Conservation (phyloP, 1,284 basidiomycete genomes). For the Pseudozyma sp. region DNA sequence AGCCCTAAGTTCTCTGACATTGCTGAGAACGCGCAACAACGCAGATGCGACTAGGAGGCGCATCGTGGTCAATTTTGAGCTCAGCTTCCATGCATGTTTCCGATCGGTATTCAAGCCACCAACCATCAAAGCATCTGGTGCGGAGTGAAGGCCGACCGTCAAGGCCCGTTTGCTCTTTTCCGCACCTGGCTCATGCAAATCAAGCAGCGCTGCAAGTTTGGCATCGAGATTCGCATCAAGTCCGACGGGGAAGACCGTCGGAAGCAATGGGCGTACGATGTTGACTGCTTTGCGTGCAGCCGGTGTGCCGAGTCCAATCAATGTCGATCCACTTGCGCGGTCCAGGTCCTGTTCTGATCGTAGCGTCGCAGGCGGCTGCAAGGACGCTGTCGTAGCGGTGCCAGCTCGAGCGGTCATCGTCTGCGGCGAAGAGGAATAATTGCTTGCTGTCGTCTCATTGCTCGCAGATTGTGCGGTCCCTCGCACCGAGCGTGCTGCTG, state of each 20-base stretch:
- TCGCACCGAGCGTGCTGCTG: conserved; percentile 45
- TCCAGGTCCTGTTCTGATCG: conserved; percentile 20
- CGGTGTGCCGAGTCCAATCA: conserved; percentile 23
- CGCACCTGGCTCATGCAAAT: conserved; percentile 15
- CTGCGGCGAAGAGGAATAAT: neutral
- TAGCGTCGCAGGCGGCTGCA: conserved; percentile 13
- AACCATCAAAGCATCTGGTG: conserved; percentile 34
- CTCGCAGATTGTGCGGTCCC: conserved; percentile 7
- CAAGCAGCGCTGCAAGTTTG: conserved; percentile 27
- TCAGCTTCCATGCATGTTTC: conserved; percentile 31
- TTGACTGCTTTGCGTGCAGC: conserved; percentile 51
- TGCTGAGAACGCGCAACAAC: conserved; percentile 31
- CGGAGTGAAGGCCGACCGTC: conserved; percentile 27
- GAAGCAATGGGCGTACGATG: conserved; percentile 56
- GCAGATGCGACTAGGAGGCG: conserved; percentile 29
- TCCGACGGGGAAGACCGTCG: conserved; percentile 48
- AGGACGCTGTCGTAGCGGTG: neutral
- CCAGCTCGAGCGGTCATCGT: conserved; percentile 1
- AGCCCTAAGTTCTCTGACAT: conserved; percentile 24
- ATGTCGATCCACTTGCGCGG: neutral
- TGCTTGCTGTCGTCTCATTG: conserved; percentile 2
- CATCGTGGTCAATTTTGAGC: conserved; percentile 33
- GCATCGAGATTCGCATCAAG: conserved; percentile 34
- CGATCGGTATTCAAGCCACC: neutral
- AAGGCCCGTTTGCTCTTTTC: conserved; percentile 3